These are phyloP conservation scores for Chlorella sorokiniana DNA, from an alignment of 139 green algal genomes.

Conservation along the genomic window DNA sequence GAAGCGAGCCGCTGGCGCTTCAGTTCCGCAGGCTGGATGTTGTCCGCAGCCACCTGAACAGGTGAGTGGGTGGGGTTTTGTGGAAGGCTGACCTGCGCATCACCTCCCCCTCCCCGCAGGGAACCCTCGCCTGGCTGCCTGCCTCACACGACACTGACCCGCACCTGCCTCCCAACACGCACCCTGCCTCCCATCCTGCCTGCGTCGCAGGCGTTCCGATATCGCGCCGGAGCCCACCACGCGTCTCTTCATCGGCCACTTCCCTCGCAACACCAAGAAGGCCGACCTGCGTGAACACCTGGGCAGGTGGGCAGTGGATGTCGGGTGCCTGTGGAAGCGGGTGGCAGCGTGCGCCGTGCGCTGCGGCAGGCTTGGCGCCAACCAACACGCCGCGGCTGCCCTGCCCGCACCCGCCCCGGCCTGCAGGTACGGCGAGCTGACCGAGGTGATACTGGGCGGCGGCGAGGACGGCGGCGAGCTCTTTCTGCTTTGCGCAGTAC, in stretches of 20 bases:
- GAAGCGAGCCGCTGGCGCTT: background rate
- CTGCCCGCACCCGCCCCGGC: too few species aligned
- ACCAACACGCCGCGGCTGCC: too few species aligned
- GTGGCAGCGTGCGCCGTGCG: background rate
- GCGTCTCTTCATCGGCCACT: slow-evolving; percentile 11
- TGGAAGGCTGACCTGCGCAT: background rate
- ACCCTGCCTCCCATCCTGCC: background rate
- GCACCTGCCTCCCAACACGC: background rate
- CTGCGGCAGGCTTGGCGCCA: background rate
- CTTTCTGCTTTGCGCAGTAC: slow-evolving; percentile 18
- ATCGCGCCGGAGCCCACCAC: background rate
- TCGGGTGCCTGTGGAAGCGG: background rate
- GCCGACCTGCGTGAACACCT: background rate
- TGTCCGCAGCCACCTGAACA: background rate
- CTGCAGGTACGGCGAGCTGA: slow-evolving; percentile 3
- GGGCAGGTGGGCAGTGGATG: background rate
- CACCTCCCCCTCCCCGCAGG: background rate
- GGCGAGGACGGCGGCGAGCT: slow-evolving; percentile 9
- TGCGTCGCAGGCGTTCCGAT: background rate
- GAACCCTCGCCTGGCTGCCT: too few species aligned
- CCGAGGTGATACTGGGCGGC: slow-evolving; percentile 3
- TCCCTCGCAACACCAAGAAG: slow-evolving; percentile 11
- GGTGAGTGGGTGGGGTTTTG: background rate
- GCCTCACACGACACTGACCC: background rate
- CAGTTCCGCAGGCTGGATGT: slow-evolving; percentile 2